Conservation (phyloP, 139 green algal genomes). For the Asterochloris sp. region DNA sequence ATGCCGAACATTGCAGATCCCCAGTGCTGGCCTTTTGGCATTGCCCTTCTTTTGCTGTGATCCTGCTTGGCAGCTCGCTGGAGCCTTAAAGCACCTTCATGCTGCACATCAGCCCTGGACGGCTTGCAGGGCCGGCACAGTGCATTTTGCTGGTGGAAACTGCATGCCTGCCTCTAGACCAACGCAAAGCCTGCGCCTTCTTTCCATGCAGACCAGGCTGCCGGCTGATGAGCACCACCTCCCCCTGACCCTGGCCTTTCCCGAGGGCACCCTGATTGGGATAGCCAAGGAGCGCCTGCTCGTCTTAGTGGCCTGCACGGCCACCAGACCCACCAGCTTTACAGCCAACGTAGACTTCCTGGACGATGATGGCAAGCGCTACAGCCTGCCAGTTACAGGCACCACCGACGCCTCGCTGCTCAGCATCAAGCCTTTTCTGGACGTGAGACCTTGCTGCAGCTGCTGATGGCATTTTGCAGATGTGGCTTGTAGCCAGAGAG, state of each 20-base stretch:
- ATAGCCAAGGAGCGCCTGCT: conserved; percentile 72
- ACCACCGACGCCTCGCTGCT: conserved; percentile 70
- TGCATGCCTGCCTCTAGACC: too few relatives aligned
- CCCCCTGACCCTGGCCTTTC: conserved; percentile 63
- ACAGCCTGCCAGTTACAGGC: conserved; percentile 55
- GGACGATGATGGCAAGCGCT: conserved; percentile 67
- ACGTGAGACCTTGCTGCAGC: conserved; percentile 19
- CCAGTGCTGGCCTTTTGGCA: too few relatives aligned
- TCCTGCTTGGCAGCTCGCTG: not conserved
- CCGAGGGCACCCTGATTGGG: conserved; percentile 67
- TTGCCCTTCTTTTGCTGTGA: not conserved
- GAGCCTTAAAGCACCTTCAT: too few relatives aligned
- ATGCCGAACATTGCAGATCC: too few relatives aligned
- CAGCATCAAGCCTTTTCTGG: conserved; percentile 54
- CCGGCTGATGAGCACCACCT: conserved; percentile 57
- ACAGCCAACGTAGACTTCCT: conserved; percentile 73
- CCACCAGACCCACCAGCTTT: conserved; percentile 60
- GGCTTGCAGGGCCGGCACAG: too few relatives aligned
- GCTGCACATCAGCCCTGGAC: too few relatives aligned
- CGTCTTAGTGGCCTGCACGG: conserved; percentile 63
- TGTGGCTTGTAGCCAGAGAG: not conserved
- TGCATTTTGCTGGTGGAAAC: too few relatives aligned
- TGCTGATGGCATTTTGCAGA: not conserved
- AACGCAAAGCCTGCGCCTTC: not conserved
- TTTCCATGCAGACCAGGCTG: conserved; percentile 23